Evolutionary conservation across 257 asterid genomes (phyloP).

Genomic region (Solanum sitiens): DNA sequence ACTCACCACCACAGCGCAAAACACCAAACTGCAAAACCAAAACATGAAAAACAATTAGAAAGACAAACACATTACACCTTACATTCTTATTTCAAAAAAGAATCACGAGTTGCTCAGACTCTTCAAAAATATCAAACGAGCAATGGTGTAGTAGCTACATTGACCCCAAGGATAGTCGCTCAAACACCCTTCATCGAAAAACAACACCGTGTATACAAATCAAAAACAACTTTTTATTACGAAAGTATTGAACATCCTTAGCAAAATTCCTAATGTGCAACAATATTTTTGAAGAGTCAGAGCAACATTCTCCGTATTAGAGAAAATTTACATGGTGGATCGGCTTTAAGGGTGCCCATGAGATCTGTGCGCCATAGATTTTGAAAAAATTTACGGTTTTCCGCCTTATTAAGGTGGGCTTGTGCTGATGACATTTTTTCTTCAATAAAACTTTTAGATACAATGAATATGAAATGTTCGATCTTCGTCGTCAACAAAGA

Average conservation of each 20-base stretch:
- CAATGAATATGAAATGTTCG: not conserved
- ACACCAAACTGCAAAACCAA: constrained; percentile 25
- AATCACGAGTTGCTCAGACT: not conserved
- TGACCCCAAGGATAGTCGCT: not conserved
- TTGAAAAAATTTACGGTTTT: constrained; percentile 8
- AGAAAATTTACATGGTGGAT: constrained; percentile 12
- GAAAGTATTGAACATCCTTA: not conserved
- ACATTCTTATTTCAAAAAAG: not conserved
- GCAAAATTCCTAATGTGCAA: not conserved
- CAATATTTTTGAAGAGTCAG: not conserved
- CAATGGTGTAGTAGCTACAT: not conserved
- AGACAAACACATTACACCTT: not conserved
- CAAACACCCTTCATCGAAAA: not conserved
- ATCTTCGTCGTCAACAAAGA: not conserved
- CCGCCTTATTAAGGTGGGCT: constrained; percentile 6
- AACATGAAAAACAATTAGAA: not conserved
- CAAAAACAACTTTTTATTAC: not conserved
- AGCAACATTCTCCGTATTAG: too few species aligned
- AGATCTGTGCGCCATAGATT: constrained; percentile 25
- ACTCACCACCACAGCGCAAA: constrained; percentile 27
- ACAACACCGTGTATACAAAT: not conserved
- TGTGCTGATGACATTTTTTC: constrained; percentile 7
- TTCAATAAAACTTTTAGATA: not conserved
- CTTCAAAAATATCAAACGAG: not conserved
- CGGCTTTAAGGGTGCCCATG: constrained; percentile 7